Evolutionary conservation across 495 filamentous ascomycete species (phyloP).

Genomic region (Geopyxis carbonaria): DNA sequence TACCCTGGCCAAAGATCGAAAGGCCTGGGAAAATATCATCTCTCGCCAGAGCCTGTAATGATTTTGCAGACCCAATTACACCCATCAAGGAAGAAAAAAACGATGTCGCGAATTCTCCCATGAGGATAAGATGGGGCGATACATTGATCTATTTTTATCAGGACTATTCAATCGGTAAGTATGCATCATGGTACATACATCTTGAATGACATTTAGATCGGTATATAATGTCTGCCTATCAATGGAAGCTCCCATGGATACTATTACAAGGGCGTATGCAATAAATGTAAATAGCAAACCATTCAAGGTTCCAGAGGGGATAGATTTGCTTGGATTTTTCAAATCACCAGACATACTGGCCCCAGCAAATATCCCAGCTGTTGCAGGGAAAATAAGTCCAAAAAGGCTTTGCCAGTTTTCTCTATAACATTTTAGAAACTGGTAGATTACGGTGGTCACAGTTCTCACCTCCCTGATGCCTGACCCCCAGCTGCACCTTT

Average conservation of each 20-base stretch:
- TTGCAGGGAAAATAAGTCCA: constrained; percentile 74
- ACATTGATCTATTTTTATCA: constrained; percentile 39
- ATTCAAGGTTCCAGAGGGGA: constrained; percentile 64
- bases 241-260: constrained; percentile 64
- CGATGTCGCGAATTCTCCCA: constrained; percentile 65
- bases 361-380: constrained; percentile 51
- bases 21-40: constrained; percentile 67
- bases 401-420: constrained; percentile 74
- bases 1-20: constrained; percentile 57
- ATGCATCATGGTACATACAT: constrained; percentile 28
- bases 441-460: too few species aligned
- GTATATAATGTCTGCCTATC: constrained; percentile 55
- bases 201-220: constrained; percentile 63
- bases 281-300: constrained; percentile 61
- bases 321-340: constrained; percentile 65
- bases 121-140: constrained; percentile 53
- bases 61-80: constrained; percentile 72
- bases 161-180: background rate
- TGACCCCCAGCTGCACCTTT: constrained; percentile 52
- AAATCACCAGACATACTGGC: constrained; percentile 84
- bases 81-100: constrained; percentile 82
- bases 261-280: constrained; percentile 56
- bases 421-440: constrained; percentile 23
- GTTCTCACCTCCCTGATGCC: constrained; percentile 30
- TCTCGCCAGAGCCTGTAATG: constrained; percentile 67